phyloP scores from a whole-genome alignment of 352 stramenopile species.

The Phytophthora quininea region DNA sequence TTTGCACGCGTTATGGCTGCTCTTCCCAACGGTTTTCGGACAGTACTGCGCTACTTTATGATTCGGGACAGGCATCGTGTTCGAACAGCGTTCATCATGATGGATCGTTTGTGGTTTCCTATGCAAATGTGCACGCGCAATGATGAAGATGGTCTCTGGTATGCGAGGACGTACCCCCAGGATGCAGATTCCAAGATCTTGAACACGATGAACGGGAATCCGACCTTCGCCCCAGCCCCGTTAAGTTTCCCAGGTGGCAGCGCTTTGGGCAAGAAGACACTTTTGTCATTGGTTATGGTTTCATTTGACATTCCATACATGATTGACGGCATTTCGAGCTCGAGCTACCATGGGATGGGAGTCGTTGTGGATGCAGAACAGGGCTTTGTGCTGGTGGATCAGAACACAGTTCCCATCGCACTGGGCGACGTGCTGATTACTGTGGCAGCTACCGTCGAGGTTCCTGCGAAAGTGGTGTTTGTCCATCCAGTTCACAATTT shows the following conservation, averaged over 20 bases:
- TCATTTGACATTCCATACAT: slow-evolving; percentile 93
- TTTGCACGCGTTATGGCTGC: slow-evolving; percentile 79
- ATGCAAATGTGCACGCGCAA: slow-evolving; percentile 83
- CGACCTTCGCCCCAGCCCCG: slow-evolving; percentile 59
- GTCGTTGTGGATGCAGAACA: slow-evolving; percentile 83
- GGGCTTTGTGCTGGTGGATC: slow-evolving; percentile 92
- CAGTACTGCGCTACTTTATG: slow-evolving; percentile 87
- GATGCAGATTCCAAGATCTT: slow-evolving; percentile 28
- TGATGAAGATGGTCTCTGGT: slow-evolving; percentile 76
- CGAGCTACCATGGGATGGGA: slow-evolving; percentile 89
- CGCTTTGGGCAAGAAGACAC: slow-evolving; percentile 68
- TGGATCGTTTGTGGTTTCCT: slow-evolving; percentile 91
- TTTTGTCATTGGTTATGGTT: slow-evolving; percentile 89
- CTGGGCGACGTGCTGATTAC: slow-evolving; percentile 89
- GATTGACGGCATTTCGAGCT: slow-evolving; percentile 91
- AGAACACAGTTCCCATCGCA: slow-evolving; percentile 91
- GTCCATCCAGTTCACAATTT: slow-evolving; percentile 94
- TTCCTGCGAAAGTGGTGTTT: slow-evolving; percentile 88
- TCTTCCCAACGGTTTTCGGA: slow-evolving; percentile 80
- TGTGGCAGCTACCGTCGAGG: slow-evolving; percentile 88
- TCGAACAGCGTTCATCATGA: slow-evolving; percentile 87
- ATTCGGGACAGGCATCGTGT: slow-evolving; percentile 86
- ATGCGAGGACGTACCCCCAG: slow-evolving; percentile 41
- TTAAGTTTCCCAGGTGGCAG: slow-evolving; percentile 77
- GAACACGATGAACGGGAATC: slow-evolving; percentile 43